These are phyloP conservation scores for Trichoderma gracile DNA, from an alignment of 2,329 filamentous ascomycete genomes.

Conservation along the genomic window DNA sequence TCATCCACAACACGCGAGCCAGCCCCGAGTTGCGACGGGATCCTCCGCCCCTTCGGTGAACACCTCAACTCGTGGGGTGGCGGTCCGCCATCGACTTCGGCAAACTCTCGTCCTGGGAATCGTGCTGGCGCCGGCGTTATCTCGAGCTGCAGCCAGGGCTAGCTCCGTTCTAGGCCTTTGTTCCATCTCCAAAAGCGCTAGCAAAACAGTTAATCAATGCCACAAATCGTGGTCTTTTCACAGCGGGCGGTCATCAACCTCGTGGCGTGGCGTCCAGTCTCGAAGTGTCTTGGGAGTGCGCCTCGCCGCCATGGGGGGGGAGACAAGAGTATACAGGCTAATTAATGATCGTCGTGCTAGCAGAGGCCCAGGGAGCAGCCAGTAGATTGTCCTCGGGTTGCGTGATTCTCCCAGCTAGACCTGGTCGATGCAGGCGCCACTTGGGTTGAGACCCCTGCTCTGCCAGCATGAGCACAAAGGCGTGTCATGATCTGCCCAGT, in stretches of 20 bases:
- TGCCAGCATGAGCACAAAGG: constrained; percentile 12
- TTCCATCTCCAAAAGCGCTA: no score
- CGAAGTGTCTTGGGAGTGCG: constrained; percentile 1
- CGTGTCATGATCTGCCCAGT: constrained; percentile 27
- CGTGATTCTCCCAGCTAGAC: constrained; percentile 21
- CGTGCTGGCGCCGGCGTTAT: constrained; percentile 20
- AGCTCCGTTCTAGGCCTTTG: constrained; percentile 24
- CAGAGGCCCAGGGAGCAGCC: constrained; percentile 16
- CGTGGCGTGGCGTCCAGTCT: constrained; percentile 19
- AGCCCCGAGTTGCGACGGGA: background rate
- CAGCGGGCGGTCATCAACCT: constrained; percentile 22
- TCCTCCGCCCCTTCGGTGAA: constrained; percentile 6
- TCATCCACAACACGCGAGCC: background rate
- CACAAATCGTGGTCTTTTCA: constrained; percentile 5
- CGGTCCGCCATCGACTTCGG: constrained; percentile 17
- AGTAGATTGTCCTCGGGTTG: constrained; percentile 23
- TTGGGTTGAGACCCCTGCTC: constrained; percentile 12
- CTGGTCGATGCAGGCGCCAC: constrained; percentile 21
- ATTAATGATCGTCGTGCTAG: constrained; percentile 26
- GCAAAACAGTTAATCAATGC: constrained; percentile 3
- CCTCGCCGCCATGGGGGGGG: constrained; percentile 2
- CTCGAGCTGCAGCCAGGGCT: constrained; percentile 16
- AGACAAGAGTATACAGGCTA: constrained; percentile 19
- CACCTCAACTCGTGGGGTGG: background rate
- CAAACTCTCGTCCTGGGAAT: constrained; percentile 21